phyloP scores from a whole-genome alignment of 106 monocot species.

The Apostasia ramifera region DNA sequence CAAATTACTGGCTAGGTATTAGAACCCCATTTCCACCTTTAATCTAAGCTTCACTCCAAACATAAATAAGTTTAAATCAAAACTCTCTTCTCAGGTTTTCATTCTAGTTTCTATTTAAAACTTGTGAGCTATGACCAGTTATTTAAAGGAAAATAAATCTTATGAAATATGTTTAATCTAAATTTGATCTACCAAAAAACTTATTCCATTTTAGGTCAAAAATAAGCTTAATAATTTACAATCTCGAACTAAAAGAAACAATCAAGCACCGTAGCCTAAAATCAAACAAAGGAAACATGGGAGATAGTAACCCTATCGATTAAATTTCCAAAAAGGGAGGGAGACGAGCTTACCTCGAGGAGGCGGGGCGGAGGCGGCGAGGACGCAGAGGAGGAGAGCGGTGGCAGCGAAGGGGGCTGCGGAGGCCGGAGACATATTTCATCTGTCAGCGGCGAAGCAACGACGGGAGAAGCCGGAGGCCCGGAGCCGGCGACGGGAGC shows the following conservation, averaged over 20 bases:
- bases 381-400: neutral
- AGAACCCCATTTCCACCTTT: no score
- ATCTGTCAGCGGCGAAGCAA: constrained; percentile 1
- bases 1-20: no score
- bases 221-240: no score
- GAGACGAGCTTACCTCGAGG: constrained; percentile 5
- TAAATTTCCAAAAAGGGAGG: neutral
- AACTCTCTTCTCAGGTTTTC: no score
- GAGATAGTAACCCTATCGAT: no score
- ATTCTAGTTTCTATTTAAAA: no score
- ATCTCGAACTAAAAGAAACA: neutral
- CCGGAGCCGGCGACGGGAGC: constrained; percentile 2
- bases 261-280: neutral
- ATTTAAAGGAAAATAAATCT: no score
- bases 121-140: no score
- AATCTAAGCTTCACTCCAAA: no score
- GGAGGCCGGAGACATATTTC: constrained; percentile 1
- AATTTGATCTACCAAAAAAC: neutral
- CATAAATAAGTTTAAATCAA: no score
- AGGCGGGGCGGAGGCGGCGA: neutral
- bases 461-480: neutral
- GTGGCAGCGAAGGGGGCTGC: neutral
- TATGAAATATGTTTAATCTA: neutral
- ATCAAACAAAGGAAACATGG: neutral
- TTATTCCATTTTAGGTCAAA: neutral